These are phyloP conservation scores for Lophiotrema nucula DNA, from an alignment of 495 filamentous ascomycete genomes.

Conservation along the genomic window DNA sequence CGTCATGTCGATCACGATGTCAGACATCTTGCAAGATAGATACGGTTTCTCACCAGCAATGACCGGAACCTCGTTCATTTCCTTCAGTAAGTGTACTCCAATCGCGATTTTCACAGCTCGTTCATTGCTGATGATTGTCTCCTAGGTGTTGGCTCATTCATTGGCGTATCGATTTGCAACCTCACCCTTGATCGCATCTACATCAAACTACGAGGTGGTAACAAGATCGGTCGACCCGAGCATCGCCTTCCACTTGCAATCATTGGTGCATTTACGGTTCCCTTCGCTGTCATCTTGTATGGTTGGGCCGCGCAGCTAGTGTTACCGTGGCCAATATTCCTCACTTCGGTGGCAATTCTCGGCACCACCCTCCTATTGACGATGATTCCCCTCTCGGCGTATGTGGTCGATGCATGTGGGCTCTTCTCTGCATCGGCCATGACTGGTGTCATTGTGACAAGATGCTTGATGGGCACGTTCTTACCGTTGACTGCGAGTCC, in stretches of 20 bases:
- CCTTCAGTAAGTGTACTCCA: constrained; percentile 49
- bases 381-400: constrained; percentile 52
- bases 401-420: constrained; percentile 59
- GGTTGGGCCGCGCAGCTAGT: constrained; percentile 49
- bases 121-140: constrained; percentile 32
- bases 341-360: constrained; percentile 43
- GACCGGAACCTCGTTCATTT: constrained; percentile 49
- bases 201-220: constrained; percentile 44
- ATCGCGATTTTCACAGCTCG: too few relatives aligned
- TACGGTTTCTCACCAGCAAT: constrained; percentile 50
- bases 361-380: constrained; percentile 47
- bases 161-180: constrained; percentile 42
- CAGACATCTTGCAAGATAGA: constrained; percentile 49
- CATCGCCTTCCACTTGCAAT: constrained; percentile 53
- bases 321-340: constrained; percentile 43
- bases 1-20: constrained; percentile 52
- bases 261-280: constrained; percentile 43
- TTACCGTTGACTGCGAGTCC: constrained; percentile 51
- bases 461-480: constrained; percentile 56
- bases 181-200: constrained; percentile 53
- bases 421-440: constrained; percentile 56
- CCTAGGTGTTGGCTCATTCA: constrained; percentile 52
- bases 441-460: constrained; percentile 54
- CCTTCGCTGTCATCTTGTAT: constrained; percentile 47
- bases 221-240: constrained; percentile 47